Conservation (phyloP, 306 rosid species). For the Prunus fruticosa region DNA sequence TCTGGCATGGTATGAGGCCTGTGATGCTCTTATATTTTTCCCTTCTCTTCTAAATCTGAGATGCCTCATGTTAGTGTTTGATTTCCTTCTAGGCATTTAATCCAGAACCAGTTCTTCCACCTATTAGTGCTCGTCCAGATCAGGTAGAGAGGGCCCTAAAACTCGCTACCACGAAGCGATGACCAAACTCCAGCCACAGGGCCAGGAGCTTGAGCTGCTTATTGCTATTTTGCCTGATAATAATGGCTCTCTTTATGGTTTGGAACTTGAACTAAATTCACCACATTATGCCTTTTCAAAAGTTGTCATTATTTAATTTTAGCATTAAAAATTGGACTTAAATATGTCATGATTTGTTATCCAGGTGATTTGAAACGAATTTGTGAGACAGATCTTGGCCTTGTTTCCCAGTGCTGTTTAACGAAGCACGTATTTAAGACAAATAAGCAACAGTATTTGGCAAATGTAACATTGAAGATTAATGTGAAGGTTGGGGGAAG, state of each 20-base stretch:
- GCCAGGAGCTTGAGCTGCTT: conserved; percentile 80
- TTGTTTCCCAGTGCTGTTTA: conserved; percentile 71
- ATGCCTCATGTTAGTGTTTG: too few relatives aligned
- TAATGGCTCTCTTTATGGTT: conserved; percentile 93
- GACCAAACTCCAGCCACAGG: conserved; percentile 43
- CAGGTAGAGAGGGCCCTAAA: conserved; percentile 78
- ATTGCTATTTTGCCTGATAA: conserved; percentile 90
- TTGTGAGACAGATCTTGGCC: conserved; percentile 65
- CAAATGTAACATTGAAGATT: conserved; percentile 64
- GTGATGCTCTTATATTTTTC: not conserved
- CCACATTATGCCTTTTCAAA: not conserved
- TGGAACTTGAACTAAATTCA: not conserved
- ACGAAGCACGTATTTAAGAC: conserved; percentile 60
- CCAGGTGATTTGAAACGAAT: conserved; percentile 71
- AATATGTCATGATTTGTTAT: not conserved
- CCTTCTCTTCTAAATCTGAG: not conserved
- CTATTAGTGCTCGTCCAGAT: conserved; percentile 63
- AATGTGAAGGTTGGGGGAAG: conserved; percentile 83
- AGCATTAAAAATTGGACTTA: not conserved
- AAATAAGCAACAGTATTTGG: conserved; percentile 63
- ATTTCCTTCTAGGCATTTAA: conserved; percentile 50
- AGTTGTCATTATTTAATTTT: not conserved
- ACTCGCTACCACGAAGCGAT: conserved; percentile 72
- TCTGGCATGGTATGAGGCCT: conserved; percentile 84
- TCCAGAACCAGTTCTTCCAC: conserved; percentile 76